phyloP scores from a whole-genome alignment of 2,329 filamentous ascomycete species.

The Aspergillus sclerotialis region DNA sequence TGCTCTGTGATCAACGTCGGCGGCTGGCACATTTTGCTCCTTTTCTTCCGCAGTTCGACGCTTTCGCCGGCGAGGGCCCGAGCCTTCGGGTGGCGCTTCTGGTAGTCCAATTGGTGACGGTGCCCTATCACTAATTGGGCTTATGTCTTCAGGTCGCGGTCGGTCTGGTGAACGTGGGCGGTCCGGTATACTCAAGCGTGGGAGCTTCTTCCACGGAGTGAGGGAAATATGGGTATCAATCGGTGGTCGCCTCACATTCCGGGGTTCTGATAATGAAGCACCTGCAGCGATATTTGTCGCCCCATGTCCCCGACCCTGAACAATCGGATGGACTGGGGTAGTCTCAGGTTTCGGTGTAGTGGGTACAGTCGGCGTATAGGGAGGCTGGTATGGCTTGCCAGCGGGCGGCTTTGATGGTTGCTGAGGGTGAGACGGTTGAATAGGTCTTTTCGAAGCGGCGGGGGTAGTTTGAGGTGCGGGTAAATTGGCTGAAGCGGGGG shows the following conservation, averaged over 20 bases:
- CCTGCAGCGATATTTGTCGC: slow-evolving; percentile 22
- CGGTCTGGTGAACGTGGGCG: slow-evolving; percentile 34
- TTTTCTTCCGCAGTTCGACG: slow-evolving; percentile 13
- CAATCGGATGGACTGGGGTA: slow-evolving; percentile 15
- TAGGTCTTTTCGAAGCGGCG: slow-evolving; percentile 11
- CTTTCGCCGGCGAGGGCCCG: slow-evolving; percentile 12
- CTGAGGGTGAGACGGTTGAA: slow-evolving; percentile 13
- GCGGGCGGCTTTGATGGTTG: slow-evolving; percentile 10
- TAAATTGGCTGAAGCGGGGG: slow-evolving; percentile 14
- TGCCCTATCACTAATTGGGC: slow-evolving; percentile 38
- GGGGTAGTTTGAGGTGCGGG: slow-evolving; percentile 11
- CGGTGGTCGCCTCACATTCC: slow-evolving; percentile 21
- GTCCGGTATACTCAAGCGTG: slow-evolving; percentile 25
- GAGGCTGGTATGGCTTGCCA: slow-evolving; percentile 9
- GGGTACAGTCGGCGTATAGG: slow-evolving; percentile 15
- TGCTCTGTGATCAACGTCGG: slow-evolving; percentile 13
- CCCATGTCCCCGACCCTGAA: slow-evolving; percentile 16
- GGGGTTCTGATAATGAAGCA: slow-evolving; percentile 16
- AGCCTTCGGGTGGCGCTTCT: slow-evolving; percentile 19
- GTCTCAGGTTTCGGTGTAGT: slow-evolving; percentile 19
- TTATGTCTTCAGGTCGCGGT: slow-evolving; percentile 37
- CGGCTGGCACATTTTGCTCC: slow-evolving; percentile 9
- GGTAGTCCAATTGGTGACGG: slow-evolving; percentile 28
- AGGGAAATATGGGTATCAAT: slow-evolving; percentile 33
- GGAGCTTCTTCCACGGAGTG: slow-evolving; percentile 39